Base-by-base conservation (phyloP, 1,284 basidiomycete genomes). In the Fomitopsis betulina region DNA sequence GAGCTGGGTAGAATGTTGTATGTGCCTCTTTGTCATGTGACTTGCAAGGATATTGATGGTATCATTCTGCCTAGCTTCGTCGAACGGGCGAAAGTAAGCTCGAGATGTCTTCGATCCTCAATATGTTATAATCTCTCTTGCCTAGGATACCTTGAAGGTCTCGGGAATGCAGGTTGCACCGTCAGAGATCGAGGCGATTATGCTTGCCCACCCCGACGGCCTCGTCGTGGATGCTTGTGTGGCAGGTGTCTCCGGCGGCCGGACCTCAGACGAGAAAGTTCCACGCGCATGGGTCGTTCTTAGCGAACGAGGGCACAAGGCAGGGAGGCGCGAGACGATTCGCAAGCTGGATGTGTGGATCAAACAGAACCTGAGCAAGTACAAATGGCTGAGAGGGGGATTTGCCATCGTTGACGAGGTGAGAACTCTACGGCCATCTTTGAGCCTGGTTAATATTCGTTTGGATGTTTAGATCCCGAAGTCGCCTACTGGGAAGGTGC, bases 261-360 rank as follows among this genome's bases (percentile, higher is more conserved):
- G 86, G 3, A 84, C 84, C 0, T 74, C 77, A 0, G 86, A 89
- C 64, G 87, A 90, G 71, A 83, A 82, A 62, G 76, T 86, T 2
- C 89, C 89, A 1, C 79, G 84, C 3, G 89, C 89, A 2, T 91
- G 89, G 88, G 65, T 92, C 49, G 86, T 91, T 1, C 70, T 91
- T 15, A 86, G 81, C 50, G 62, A 73, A 0, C 67, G 68, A 1
- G 89, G 87, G 4, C 76, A 75, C 63, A 72, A 70, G 49, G 65
- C 76, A 2, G 85, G 86, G 12, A 70, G 69, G 2, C 65, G 67
- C 2, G 76, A 73, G 32, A 79, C 77, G 3, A 62, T 81, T 2
- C 69, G 72, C 53, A 76, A 72, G 53, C 72, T 92, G 9, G 79
- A 87, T 12, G 69, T 63, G 17, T 91, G 87, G 88, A 74, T 80